phyloP scores from a whole-genome alignment of 768 basidiomycete species.

The Lactifluus subvellereus region DNA sequence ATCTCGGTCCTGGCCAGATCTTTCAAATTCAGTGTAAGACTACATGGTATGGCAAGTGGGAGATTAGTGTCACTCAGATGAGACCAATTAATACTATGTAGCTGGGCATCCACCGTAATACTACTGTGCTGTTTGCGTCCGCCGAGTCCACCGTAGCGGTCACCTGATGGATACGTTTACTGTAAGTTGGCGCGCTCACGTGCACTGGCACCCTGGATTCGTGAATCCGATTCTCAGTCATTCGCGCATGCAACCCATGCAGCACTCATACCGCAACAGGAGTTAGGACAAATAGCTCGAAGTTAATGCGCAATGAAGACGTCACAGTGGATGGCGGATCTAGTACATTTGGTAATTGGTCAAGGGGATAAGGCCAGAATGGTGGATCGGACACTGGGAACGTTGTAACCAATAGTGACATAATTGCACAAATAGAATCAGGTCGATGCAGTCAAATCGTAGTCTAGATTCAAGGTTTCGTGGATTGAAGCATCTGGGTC shows the following conservation, averaged over 20 bases:
- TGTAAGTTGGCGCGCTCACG: background rate
- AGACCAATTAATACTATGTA: too few species aligned
- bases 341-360: background rate
- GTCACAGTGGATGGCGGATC: background rate
- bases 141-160: too few species aligned
- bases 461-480: background rate
- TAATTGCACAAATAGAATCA: background rate
- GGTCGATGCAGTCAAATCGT: background rate
- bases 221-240: too few species aligned
- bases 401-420: background rate
- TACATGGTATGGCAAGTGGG: too few species aligned
- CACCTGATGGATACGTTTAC: background rate
- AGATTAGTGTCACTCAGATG: too few species aligned
- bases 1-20: too few species aligned
- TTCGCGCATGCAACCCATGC: too few species aligned
- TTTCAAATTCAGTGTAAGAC: too few species aligned
- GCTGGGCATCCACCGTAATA: too few species aligned
- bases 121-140: too few species aligned
- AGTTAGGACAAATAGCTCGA: background rate
- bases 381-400: background rate
- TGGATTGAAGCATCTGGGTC: background rate
- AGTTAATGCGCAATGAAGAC: background rate
- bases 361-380: background rate
- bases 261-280: background rate
- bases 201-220: background rate